Evolutionary conservation across 192 early-diverging fungal species (phyloP), one percentile per base, ranked within the genome.

Genomic region (Linnemannia hyalina): DNA sequence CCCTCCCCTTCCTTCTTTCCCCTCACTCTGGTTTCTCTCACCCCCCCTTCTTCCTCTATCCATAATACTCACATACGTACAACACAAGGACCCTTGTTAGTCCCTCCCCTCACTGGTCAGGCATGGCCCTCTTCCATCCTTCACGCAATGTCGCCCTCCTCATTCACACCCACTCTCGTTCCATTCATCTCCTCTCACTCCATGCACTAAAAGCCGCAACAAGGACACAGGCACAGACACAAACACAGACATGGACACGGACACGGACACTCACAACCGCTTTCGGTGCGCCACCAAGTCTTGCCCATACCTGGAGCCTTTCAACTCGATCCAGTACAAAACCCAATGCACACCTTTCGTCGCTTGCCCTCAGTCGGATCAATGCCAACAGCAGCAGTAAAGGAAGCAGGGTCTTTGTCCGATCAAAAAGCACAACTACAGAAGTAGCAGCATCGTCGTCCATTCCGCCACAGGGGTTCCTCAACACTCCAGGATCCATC

Each of bases 401-500:
- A 32, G 38, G 69, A 32, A 23, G 7, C 20, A 38, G 40, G 69
- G 36, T 32, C 2, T 18, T 49, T 22, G 20, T 60, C 35, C 74
- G 74, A 75, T 38, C 54, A 42, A 75, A 75, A 22, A 75, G 74
- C n/a, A 57, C 49, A 52, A 52, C 20, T 18, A 46, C 54, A 8
- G 26, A 36, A 36, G 52, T 35, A 1, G 32, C 26, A 35, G 32
- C 16, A 70, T n/a, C 70, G 10, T 26, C 70, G 11, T n/a, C 36
- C 6, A 41, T 23, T 20, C 54, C 52, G 23, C 47, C 81, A 9
- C 69, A 72, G n/a, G 81, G 81, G 9, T 32, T 80, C 1, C 72
- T 80, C 63, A 85, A 77, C 60, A 85, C 82, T 29, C 82, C 76
- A 40, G 77, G 82, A 35, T 80, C 55, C 8, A 70, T 80, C 16